phyloP scores from a whole-genome alignment of 306 rosid genomes.

The Corylus americana region DNA sequence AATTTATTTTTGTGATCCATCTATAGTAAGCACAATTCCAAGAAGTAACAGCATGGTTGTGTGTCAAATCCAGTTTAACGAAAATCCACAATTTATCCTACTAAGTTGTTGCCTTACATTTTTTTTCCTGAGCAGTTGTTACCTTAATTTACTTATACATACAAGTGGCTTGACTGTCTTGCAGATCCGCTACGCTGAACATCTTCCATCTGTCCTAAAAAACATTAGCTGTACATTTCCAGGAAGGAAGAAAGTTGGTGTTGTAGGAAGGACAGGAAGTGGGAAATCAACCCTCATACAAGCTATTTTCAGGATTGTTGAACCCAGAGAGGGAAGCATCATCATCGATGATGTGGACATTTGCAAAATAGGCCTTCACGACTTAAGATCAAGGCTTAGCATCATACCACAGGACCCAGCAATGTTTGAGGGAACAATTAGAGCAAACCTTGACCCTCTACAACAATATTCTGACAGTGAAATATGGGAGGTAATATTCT shows the following conservation, averaged over 20 bases:
- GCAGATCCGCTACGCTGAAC: conserved; percentile 93
- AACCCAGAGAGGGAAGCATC: conserved; percentile 86
- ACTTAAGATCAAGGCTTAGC: conserved; percentile 85
- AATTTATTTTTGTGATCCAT: background rate
- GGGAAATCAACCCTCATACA: conserved; percentile 97
- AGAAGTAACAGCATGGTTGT: background rate
- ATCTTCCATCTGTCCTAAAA: conserved; percentile 80
- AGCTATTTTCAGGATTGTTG: conserved; percentile 86
- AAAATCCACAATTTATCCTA: background rate
- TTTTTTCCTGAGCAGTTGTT: background rate
- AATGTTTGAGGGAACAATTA: conserved; percentile 89
- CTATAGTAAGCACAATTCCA: background rate
- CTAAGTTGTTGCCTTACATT: background rate
- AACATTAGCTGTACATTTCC: conserved; percentile 86
- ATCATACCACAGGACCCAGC: conserved; percentile 94
- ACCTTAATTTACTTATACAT: conserved; percentile 17
- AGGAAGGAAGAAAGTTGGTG: conserved; percentile 84
- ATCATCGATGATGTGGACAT: conserved; percentile 73
- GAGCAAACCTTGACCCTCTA: conserved; percentile 86
- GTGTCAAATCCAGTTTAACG: background rate
- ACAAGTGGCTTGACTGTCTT: conserved; percentile 6
- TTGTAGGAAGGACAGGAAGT: conserved; percentile 95
- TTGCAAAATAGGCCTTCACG: conserved; percentile 85
- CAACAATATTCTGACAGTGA: conserved; percentile 60
- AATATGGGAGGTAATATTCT: conserved; percentile 67